phyloP scores from a whole-genome alignment of 2,329 filamentous ascomycete genomes.

The Lachnellula suecica region DNA sequence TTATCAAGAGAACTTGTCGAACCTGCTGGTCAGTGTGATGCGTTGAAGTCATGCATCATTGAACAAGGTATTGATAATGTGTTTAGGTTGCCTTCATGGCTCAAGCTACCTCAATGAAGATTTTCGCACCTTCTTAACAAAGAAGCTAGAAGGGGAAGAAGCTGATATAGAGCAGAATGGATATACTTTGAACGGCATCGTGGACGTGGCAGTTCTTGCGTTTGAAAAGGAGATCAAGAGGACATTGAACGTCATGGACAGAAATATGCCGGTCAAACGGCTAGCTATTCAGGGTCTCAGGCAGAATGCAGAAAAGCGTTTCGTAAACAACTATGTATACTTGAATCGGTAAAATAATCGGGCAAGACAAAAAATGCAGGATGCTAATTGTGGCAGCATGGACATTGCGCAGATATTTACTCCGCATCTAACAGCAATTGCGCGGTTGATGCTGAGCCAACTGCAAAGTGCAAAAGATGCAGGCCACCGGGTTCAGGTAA shows the following conservation, averaged over 20 bases:
- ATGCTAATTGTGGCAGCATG: too few relatives aligned
- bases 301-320: not conserved
- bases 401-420: slow-evolving; percentile 8
- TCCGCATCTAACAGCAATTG: slow-evolving; percentile 1
- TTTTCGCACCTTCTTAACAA: slow-evolving; percentile 8
- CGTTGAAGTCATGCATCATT: not conserved
- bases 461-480: slow-evolving; percentile 5
- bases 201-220: slow-evolving; percentile 6
- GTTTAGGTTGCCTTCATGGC: slow-evolving; percentile 7
- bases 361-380: too few relatives aligned
- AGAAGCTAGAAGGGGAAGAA: slow-evolving; percentile 8
- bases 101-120: slow-evolving; percentile 20
- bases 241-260: slow-evolving; percentile 3
- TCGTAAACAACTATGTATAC: slow-evolving; percentile 1
- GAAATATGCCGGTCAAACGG: not conserved
- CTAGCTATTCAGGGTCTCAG: slow-evolving; percentile 2
- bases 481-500: slow-evolving; percentile 3
- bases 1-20: slow-evolving; percentile 20
- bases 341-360: slow-evolving; percentile 8
- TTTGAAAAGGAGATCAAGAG: slow-evolving; percentile 17
- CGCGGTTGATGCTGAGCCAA: slow-evolving; percentile 6
- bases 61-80: not conserved
- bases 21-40: slow-evolving; percentile 23
- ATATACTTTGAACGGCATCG: slow-evolving; percentile 5
- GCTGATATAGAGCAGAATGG: slow-evolving; percentile 8